Evolutionary conservation across 495 filamentous ascomycete species (phyloP), one percentile per base, ranked within the genome.

Genomic region (Pyrenula massariospora): DNA sequence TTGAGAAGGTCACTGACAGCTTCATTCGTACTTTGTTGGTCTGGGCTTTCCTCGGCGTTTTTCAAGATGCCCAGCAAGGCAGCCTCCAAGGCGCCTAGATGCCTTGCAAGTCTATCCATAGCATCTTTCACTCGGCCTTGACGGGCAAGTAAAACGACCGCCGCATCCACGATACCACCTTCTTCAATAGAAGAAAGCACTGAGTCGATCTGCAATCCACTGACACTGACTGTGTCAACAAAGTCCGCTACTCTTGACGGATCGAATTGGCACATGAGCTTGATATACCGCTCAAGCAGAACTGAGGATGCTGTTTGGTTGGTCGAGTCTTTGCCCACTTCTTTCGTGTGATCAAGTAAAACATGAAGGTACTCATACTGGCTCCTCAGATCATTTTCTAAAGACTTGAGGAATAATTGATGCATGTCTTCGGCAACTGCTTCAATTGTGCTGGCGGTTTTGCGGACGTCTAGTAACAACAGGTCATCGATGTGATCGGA

Each of bases 131-230:
- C 78, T 65, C 93, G 84, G 12, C 93, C 94, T 63, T 96, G 93
- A 59, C 89, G 78, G 50, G 91, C 88, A 75, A 97, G 86, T 10
- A 98, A 76, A 20, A 95, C 81, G 22, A 98, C 88, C 1, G 90
- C 92, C 12, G 92, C 93, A 73, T 98, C 94, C 48, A 98, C 82
- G 15, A 90, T 89, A 1, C 91, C 93, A 56, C 84, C 88, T 53
- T 84, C 80, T 66, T 98, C 93, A 75, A 98, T 88, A 1, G 83
- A 80, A 2, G 93, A 90, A 11, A 98, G 73, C 3, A 98, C 75
- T 60, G 86, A 80, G 20, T 90, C 87, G 0, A 98, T 77, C 12
- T 85, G 81, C 25, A 98, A 72, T 62, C 96, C 87, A 12, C 85
- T 84, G 5, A 88, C 84, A 55, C 87, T 85, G 12, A 96, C 75